Percentiles rank a stretch among this genome's conserved stretches.
Evolutionary conservation across 306 rosid species (phyloP).

Genomic region (Oxytropis ochrocephala): DNA sequence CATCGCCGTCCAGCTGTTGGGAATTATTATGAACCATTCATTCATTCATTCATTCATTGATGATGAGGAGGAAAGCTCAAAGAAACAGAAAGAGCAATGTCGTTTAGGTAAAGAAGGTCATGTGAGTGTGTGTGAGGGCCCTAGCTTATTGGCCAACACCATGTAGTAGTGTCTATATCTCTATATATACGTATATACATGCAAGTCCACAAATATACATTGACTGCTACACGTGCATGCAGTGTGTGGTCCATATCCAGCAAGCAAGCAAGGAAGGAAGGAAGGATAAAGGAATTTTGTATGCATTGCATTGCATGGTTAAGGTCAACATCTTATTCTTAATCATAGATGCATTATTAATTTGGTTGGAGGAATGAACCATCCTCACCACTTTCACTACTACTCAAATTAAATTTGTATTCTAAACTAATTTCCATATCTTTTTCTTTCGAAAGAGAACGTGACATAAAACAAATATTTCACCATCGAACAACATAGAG

Average conservation of each 20-base stretch:
- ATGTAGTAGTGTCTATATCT: neutral
- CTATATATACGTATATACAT: neutral
- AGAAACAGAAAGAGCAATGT: slow-evolving; percentile 24
- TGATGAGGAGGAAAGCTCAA: slow-evolving; percentile 19
- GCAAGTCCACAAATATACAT: neutral
- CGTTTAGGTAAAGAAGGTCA: slow-evolving; percentile 33
- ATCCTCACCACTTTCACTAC: slow-evolving; percentile 37
- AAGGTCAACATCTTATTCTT: slow-evolving; percentile 59
- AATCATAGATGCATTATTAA: slow-evolving; percentile 54
- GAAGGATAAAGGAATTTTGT: slow-evolving; percentile 65
- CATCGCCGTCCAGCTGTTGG: slow-evolving; percentile 16
- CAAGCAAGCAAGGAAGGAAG: slow-evolving; percentile 15
- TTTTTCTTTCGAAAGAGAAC: slow-evolving; percentile 2
- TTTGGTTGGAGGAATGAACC: slow-evolving; percentile 46
- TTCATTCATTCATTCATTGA: neutral
- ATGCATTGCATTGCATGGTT: slow-evolving; percentile 28
- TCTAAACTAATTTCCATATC: neutral
- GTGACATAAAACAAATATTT: slow-evolving; percentile 47
- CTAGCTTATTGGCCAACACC: slow-evolving; percentile 6
- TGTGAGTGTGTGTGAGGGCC: slow-evolving; percentile 33
- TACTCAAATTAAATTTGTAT: slow-evolving; percentile 6
- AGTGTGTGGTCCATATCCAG: slow-evolving; percentile 58
- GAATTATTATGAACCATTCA: slow-evolving; percentile 18
- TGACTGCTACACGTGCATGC: slow-evolving; percentile 48
- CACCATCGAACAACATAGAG: slow-evolving; percentile 36